Evolutionary conservation across 306 rosid genomes (phyloP).

Genomic region (Herpetospermum pedunculosum): DNA sequence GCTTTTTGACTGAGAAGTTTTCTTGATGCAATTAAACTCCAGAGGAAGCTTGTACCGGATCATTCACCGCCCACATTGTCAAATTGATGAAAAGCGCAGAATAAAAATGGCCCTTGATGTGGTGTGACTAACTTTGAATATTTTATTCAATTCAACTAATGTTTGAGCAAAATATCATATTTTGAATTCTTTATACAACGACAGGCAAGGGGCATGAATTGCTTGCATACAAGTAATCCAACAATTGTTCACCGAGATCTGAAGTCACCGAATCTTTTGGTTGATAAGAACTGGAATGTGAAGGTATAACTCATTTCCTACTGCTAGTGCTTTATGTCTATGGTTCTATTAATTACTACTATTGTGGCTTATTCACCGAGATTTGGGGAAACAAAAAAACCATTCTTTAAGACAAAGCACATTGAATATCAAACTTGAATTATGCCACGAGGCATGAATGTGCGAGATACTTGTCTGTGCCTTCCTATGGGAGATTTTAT

Average conservation of each 20-base stretch:
- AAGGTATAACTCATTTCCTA: conserved; percentile 43
- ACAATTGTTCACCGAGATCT: conserved; percentile 97
- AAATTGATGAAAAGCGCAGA: conserved; percentile 79
- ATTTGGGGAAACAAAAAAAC: too few species aligned
- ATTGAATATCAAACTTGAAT: not conserved
- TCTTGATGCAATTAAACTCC: conserved; percentile 15
- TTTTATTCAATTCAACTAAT: conserved; percentile 2
- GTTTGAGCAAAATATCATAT: conserved; percentile 12
- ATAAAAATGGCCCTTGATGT: conserved; percentile 98
- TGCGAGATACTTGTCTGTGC: not conserved
- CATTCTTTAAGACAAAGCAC: too few species aligned
- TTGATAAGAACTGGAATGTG: conserved; percentile 95
- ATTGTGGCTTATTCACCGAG: not conserved
- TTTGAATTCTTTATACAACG: conserved; percentile 14
- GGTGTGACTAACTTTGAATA: conserved; percentile 29
- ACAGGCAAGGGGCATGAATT: conserved; percentile 99
- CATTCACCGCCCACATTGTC: conserved; percentile 85
- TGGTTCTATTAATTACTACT: not conserved
- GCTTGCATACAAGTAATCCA: conserved; percentile 85
- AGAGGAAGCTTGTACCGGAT: conserved; percentile 90
- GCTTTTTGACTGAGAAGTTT: not conserved
- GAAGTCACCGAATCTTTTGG: conserved; percentile 94
- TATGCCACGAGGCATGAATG: not conserved
- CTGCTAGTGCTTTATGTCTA: conserved; percentile 4
- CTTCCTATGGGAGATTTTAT: not conserved